Conservation (phyloP, 345 rosid species). For the Cardamine resedifolia region DNA sequence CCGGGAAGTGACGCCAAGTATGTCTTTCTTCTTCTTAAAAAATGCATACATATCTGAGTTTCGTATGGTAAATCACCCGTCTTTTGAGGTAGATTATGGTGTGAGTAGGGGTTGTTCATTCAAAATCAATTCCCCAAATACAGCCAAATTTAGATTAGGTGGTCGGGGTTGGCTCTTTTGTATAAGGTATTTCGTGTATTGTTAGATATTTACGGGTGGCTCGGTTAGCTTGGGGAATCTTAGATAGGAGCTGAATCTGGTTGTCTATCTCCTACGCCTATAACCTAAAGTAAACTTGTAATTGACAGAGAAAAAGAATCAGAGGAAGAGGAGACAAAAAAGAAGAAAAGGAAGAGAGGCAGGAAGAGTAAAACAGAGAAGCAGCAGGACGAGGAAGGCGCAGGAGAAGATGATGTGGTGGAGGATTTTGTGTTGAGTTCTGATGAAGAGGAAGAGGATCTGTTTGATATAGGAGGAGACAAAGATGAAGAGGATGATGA, state of each 20-base stretch:
- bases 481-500: constrained; percentile 38
- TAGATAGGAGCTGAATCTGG: neutral
- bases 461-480: constrained; percentile 38
- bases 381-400: constrained; percentile 37
- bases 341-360: constrained; percentile 49
- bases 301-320: constrained; percentile 46
- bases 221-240: neutral
- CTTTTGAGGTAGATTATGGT: neutral
- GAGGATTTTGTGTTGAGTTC: constrained; percentile 90
- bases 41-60: neutral
- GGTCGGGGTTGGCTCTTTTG: neutral
- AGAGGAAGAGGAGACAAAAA: constrained; percentile 45
- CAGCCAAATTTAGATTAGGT: neutral
- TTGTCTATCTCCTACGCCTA: neutral
- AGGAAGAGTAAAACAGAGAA: constrained; percentile 41
- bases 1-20: constrained; percentile 70
- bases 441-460: constrained; percentile 63
- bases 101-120: neutral
- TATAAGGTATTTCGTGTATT: neutral
- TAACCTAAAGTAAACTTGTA: neutral
- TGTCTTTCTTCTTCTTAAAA: constrained; percentile 18
- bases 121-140: neutral
- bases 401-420: constrained; percentile 74
- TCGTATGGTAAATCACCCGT: neutral
- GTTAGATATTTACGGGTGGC: neutral